Evolutionary conservation across 2,329 filamentous ascomycete genomes (phyloP), one percentile per base, ranked within the genome.

Genomic region (Elsinoe fawcettii): DNA sequence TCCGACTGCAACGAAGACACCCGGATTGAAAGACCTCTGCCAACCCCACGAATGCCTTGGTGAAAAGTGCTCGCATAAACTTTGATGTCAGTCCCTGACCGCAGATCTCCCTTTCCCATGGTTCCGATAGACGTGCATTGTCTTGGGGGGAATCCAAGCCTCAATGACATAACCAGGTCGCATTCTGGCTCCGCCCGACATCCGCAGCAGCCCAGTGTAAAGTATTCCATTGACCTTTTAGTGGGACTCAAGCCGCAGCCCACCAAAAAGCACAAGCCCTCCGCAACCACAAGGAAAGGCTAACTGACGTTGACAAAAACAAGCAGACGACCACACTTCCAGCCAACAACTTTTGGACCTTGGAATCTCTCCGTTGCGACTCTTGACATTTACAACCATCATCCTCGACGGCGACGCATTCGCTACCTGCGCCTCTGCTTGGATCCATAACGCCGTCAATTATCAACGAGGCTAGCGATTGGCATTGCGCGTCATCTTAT

Each of bases 231-330:
- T 5, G 34, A 37, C 6, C 34, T 30, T 5, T 30, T 30, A 30
- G 27, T 30, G 5, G 27, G 27, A 30, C 16, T 16, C 41, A 44
- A 25, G 18, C 7, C 41, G 41, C 34, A 37, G 41, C 41, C 41
- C 41, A 44, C 16, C 16, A 44, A 51, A 36, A 32, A 51, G 46
- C 46, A 51, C 46, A 51, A 51, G 30, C 46, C 46, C n/a, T 16
- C 46, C 14, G 27, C 25, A 9, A 8, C 7, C 9, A 4, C 4
- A 22, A 44, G 41, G 9, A 8, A 16, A 25, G n/a, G 22, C 4
- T 44, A 25, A 34, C 30, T 36, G 49, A 53, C 49, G 27, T 53
- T 53, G 49, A 53, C 49, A 37, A 53, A 53, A 53, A 53, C 49
- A 53, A 53, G 49, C 18, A 36, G 27, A 32, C n/a, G 44, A 16